Evolutionary conservation across 768 basidiomycete species (phyloP).

Genomic region (Megacollybia marginata): DNA sequence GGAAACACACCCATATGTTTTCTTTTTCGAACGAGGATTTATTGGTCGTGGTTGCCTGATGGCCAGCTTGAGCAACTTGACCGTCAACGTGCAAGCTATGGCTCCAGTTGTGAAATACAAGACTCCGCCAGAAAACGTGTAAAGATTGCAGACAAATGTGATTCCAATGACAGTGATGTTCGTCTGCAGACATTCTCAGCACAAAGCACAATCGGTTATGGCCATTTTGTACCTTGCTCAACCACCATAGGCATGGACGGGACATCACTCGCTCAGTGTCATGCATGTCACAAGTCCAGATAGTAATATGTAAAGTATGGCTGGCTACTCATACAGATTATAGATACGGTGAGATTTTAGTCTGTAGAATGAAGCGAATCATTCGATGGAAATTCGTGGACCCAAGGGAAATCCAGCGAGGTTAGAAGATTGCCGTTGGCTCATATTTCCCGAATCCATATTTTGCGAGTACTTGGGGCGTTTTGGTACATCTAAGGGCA

Average conservation of each 20-base stretch:
- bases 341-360: neutral
- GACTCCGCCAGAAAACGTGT: conserved; percentile 56
- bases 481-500: conserved; percentile 37
- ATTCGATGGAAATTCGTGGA: conserved; percentile 76
- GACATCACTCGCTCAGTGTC: no score
- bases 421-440: conserved; percentile 40
- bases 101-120: conserved; percentile 55
- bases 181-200: conserved; percentile 32
- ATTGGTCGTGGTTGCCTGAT: conserved; percentile 54
- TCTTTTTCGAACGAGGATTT: conserved; percentile 31
- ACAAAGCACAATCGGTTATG: neutral
- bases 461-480: conserved; percentile 36
- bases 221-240: conserved; percentile 20
- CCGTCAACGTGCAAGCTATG: conserved; percentile 44
- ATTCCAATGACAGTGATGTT: conserved; percentile 47
- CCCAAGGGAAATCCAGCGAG: conserved; percentile 45
- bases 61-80: conserved; percentile 50
- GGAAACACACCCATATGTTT: conserved; percentile 59
- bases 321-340: neutral
- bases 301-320: neutral
- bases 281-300: neutral
- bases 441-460: conserved; percentile 35
- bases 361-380: conserved; percentile 6
- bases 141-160: conserved; percentile 43
- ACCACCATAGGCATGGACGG: conserved; percentile 11